These are phyloP conservation scores for Scheffersomyces illinoinensis DNA, from an alignment of 1,139 yeast species.

Conservation along the genomic window DNA sequence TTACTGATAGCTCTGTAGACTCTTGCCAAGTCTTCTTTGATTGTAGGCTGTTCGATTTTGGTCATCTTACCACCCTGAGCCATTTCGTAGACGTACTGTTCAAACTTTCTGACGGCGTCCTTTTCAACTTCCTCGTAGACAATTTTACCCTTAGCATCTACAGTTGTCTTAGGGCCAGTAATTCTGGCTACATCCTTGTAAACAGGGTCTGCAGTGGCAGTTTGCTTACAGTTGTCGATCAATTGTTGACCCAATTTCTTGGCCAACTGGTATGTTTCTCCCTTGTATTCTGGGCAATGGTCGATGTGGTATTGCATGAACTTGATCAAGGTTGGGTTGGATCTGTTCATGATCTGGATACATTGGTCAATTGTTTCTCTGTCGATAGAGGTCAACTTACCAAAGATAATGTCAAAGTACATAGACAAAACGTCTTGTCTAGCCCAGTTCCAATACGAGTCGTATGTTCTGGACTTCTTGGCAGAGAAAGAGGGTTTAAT, in stretches of 20 bases:
- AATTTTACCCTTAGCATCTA: slow-evolving; percentile 86
- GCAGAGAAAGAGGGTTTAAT: slow-evolving; percentile 88
- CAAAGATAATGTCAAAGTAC: slow-evolving; percentile 95
- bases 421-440: slow-evolving; percentile 93
- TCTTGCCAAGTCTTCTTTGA: slow-evolving; percentile 80
- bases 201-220: slow-evolving; percentile 78
- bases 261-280: slow-evolving; percentile 87
- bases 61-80: slow-evolving; percentile 92
- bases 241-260: slow-evolving; percentile 89
- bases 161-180: slow-evolving; percentile 90
- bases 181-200: slow-evolving; percentile 93
- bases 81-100: slow-evolving; percentile 95
- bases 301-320: slow-evolving; percentile 98
- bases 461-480: slow-evolving; percentile 92
- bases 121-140: slow-evolving; percentile 83
- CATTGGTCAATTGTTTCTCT: slow-evolving; percentile 96
- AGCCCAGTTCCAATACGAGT: slow-evolving; percentile 99
- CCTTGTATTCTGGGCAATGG: slow-evolving; percentile 85
- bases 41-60: slow-evolving; percentile 65
- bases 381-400: slow-evolving; percentile 84
- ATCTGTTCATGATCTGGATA: slow-evolving; percentile 95
- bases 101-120: slow-evolving; percentile 89
- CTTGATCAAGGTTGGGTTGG: slow-evolving; percentile 89
- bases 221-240: slow-evolving; percentile 93
- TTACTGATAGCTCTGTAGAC: slow-evolving; percentile 80